Conservation (phyloP, 2,329 filamentous ascomycete genomes). For the Fusarium nodosum region DNA sequence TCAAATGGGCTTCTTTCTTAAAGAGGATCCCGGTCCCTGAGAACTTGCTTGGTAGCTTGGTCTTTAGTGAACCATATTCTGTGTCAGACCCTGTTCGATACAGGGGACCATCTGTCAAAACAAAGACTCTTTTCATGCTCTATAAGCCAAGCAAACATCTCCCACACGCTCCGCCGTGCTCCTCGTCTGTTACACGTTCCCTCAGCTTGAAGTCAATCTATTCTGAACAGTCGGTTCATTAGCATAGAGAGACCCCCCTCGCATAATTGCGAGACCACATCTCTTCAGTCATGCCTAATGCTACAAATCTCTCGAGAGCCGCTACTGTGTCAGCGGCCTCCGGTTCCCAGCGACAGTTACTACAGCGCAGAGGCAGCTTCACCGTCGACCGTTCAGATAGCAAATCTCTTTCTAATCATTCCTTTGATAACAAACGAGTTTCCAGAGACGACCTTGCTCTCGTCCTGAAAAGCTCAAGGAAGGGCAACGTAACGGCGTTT, state of each 20-base stretch:
- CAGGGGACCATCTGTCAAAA: slow-evolving; percentile 43
- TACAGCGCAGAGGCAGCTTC: slow-evolving; percentile 45
- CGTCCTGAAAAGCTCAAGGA: slow-evolving; percentile 48
- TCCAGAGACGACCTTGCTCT: slow-evolving; percentile 61
- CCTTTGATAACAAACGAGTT: slow-evolving; percentile 59
- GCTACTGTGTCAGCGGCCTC: slow-evolving; percentile 45
- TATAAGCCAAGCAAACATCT: slow-evolving; percentile 43
- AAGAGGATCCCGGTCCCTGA: slow-evolving; percentile 43
- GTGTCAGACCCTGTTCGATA: slow-evolving; percentile 50
- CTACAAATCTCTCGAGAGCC: slow-evolving; percentile 45
- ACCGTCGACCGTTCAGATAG: slow-evolving; percentile 41
- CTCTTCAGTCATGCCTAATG: slow-evolving; percentile 38
- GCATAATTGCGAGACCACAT: slow-evolving; percentile 27
- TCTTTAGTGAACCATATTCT: slow-evolving; percentile 46
- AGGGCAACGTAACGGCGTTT: slow-evolving; percentile 56
- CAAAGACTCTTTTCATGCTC: slow-evolving; percentile 28
- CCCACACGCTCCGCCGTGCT: slow-evolving; percentile 29
- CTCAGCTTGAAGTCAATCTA: slow-evolving; percentile 40
- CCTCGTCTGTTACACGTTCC: slow-evolving; percentile 14
- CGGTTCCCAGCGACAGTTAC: slow-evolving; percentile 17
- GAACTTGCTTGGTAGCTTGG: slow-evolving; percentile 31
- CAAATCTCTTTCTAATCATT: slow-evolving; percentile 34
- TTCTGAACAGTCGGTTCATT: slow-evolving; percentile 29
- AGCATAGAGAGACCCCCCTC: slow-evolving; percentile 29
- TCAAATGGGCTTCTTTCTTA: slow-evolving; percentile 20